Conservation (phyloP, 2,329 filamentous ascomycete genomes). For the Dothistroma pini region DNA sequence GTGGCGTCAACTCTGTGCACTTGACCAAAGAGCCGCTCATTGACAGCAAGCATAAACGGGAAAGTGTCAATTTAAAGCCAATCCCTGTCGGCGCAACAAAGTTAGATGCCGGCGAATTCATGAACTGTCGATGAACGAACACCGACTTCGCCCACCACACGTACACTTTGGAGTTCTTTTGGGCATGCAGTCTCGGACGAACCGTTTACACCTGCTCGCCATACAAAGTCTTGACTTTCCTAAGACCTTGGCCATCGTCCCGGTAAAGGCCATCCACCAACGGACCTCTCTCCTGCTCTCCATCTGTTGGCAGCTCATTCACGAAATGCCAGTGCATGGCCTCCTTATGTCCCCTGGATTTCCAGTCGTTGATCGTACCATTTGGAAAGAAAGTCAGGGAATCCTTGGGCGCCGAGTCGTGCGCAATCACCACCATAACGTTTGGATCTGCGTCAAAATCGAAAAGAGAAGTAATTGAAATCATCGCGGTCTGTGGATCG, state of each 20-base stretch:
- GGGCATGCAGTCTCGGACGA: neutral
- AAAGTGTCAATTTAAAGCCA: neutral
- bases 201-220: conserved; percentile 7
- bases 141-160: neutral
- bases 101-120: neutral
- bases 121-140: neutral
- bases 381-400: conserved; percentile 21
- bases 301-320: conserved; percentile 23
- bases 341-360: conserved; percentile 21
- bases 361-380: conserved; percentile 25
- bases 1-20: neutral
- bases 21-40: neutral
- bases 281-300: conserved; percentile 11
- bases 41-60: neutral
- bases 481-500: conserved; percentile 21
- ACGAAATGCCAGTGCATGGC: conserved; percentile 26
- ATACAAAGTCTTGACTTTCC: conserved; percentile 18
- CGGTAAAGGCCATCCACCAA: conserved; percentile 23
- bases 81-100: neutral
- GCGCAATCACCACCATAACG: conserved; percentile 24
- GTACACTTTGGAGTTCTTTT: neutral
- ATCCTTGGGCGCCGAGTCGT: conserved; percentile 21
- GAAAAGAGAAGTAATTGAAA: conserved; percentile 18
- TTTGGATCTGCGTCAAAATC: conserved; percentile 26
- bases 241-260: conserved; percentile 13